These are phyloP conservation scores for Saussurea involucrata DNA, from an alignment of 129 eudicot genomes.

Conservation along the genomic window DNA sequence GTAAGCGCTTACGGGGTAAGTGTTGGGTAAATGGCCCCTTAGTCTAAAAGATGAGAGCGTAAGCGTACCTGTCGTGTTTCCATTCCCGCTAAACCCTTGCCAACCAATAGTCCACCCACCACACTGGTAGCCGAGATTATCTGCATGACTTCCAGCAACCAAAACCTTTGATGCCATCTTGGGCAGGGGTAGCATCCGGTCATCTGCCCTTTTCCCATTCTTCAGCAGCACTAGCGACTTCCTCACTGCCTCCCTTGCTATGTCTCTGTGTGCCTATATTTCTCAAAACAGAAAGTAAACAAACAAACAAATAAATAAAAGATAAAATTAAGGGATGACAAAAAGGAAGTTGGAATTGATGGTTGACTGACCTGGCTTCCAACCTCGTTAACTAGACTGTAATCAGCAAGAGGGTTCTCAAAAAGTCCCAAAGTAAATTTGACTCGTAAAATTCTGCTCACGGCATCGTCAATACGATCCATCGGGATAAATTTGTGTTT, in stretches of 20 bases:
- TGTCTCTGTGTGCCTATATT: slow-evolving; percentile 45
- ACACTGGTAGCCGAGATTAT: slow-evolving; percentile 75
- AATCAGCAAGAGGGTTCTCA: slow-evolving; percentile 82
- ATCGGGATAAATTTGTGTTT: slow-evolving; percentile 63
- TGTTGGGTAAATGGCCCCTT: too few species aligned
- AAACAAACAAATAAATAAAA: background rate
- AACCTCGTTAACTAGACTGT: slow-evolving; percentile 58
- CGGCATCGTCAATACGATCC: slow-evolving; percentile 92
- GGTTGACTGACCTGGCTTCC: slow-evolving; percentile 66
- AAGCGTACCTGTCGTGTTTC: slow-evolving; percentile 46
- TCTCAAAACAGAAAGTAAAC: background rate
- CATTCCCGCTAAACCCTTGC: slow-evolving; percentile 72
- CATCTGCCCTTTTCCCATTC: slow-evolving; percentile 42
- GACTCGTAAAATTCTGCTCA: slow-evolving; percentile 67
- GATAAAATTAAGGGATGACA: background rate
- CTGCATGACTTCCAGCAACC: slow-evolving; percentile 69
- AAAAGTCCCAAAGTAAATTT: slow-evolving; percentile 81
- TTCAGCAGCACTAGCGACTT: slow-evolving; percentile 58
- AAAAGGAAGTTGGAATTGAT: background rate
- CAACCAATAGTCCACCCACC: slow-evolving; percentile 79
- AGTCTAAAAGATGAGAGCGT: background rate
- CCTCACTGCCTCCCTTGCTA: slow-evolving; percentile 69
- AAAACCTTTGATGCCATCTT: slow-evolving; percentile 46
- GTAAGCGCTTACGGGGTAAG: too few species aligned
- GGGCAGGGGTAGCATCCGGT: slow-evolving; percentile 54